These are phyloP conservation scores for Cryomyces antarcticus DNA, from an alignment of 495 filamentous ascomycete genomes.

Conservation along the genomic window DNA sequence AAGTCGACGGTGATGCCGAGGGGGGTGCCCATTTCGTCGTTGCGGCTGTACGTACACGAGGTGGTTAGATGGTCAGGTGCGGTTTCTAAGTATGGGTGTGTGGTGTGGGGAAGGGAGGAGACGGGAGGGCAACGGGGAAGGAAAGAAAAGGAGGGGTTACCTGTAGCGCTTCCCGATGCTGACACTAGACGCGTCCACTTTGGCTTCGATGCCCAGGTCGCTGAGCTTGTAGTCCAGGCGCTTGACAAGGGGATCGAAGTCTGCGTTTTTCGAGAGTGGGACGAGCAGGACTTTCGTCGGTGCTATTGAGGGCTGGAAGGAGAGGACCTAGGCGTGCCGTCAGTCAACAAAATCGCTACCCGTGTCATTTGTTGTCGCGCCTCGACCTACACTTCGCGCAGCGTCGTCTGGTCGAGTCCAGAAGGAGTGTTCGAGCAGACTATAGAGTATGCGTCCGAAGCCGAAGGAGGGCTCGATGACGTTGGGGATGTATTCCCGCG, in stretches of 20 bases:
- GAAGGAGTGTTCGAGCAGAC: constrained; percentile 59
- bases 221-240: constrained; percentile 36
- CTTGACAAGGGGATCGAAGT: constrained; percentile 36
- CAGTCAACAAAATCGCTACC: background rate
- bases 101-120: too few relatives aligned
- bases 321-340: constrained; percentile 43
- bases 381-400: constrained; percentile 37
- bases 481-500: constrained; percentile 61
- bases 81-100: too few relatives aligned
- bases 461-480: constrained; percentile 77
- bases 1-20: constrained; percentile 52
- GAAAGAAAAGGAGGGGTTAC: too few relatives aligned
- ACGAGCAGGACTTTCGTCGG: constrained; percentile 53
- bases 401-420: constrained; percentile 47
- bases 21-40: constrained; percentile 47
- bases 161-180: constrained; percentile 46
- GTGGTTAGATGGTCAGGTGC: too few relatives aligned
- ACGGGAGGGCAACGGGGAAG: too few relatives aligned
- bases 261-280: constrained; percentile 35
- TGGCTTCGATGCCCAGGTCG: constrained; percentile 36
- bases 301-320: constrained; percentile 42
- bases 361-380: background rate
- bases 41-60: constrained; percentile 38
- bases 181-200: constrained; percentile 44
- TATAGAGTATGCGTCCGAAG: constrained; percentile 63